phyloP scores from a whole-genome alignment of 1,139 yeast genomes.

The Geotrichum europaeum region DNA sequence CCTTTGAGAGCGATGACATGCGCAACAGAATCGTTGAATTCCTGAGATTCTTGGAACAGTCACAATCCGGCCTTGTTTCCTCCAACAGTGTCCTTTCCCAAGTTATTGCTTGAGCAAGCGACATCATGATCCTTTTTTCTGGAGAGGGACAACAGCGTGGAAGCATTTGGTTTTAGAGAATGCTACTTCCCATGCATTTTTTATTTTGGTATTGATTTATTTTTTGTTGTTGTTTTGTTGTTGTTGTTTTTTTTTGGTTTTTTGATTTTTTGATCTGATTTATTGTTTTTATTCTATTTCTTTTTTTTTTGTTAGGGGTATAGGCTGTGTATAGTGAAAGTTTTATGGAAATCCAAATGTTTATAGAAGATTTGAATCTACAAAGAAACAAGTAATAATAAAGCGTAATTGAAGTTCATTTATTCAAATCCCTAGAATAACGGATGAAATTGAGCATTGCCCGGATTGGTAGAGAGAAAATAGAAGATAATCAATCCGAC shows the following conservation, averaged over 20 bases:
- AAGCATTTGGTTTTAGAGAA: background rate
- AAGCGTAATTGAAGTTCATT: too few species aligned
- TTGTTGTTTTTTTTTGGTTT: background rate
- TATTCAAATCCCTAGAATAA: too few species aligned
- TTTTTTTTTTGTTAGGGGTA: background rate
- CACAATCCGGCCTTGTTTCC: conserved; percentile 45
- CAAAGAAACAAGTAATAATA: too few species aligned
- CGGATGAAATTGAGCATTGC: too few species aligned
- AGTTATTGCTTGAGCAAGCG: conserved; percentile 11
- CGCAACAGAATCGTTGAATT: conserved; percentile 60
- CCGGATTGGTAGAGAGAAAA: too few species aligned
- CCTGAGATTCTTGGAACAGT: conserved; percentile 65
- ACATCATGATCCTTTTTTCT: conserved; percentile 7
- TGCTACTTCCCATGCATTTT: background rate
- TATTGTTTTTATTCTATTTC: too few species aligned
- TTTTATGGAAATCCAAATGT: background rate
- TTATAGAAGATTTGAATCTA: background rate
- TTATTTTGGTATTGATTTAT: background rate
- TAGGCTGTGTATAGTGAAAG: background rate
- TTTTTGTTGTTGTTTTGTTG: background rate
- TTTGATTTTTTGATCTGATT: background rate
- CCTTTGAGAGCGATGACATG: conserved; percentile 64
- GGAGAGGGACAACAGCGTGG: background rate
- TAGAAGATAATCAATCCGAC: too few species aligned
- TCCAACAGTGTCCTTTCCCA: conserved; percentile 21